phyloP scores from a whole-genome alignment of 2,329 filamentous ascomycete species.

The Phialophora chinensis region DNA sequence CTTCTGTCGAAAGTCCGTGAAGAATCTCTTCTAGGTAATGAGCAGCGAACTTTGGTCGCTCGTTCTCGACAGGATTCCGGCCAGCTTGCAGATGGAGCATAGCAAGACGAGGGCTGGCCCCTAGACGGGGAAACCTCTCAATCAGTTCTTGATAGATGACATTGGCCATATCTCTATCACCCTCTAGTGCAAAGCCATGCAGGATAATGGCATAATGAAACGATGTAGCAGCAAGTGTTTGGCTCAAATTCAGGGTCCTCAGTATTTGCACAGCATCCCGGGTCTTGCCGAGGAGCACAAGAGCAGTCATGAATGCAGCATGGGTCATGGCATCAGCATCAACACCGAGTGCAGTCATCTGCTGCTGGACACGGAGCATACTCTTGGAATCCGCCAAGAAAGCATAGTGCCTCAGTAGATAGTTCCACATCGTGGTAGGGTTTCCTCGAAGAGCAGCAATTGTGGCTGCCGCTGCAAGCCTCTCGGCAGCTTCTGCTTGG shows the following conservation, averaged over 20 bases:
- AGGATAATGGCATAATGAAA: conserved; percentile 56
- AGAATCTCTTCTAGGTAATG: conserved; percentile 48
- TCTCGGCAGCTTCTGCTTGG: conserved; percentile 61
- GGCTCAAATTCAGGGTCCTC: conserved; percentile 47
- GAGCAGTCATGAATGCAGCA: conserved; percentile 64
- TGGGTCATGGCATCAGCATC: conserved; percentile 64
- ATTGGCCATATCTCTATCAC: conserved; percentile 57
- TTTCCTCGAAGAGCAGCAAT: conserved; percentile 58
- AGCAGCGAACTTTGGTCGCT: conserved; percentile 36
- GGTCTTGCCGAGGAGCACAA: conserved; percentile 60
- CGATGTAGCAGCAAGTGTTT: conserved; percentile 48
- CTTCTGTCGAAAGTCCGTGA: conserved; percentile 46
- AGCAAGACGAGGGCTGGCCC: conserved; percentile 46
- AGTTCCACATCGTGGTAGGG: conserved; percentile 76
- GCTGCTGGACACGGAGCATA: conserved; percentile 60
- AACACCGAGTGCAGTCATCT: conserved; percentile 61
- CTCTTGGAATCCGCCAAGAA: conserved; percentile 63
- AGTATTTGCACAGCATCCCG: conserved; percentile 62
- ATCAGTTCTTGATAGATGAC: conserved; percentile 55
- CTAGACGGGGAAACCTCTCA: conserved; percentile 45
- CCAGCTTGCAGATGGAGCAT: conserved; percentile 46
- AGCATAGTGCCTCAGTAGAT: conserved; percentile 73
- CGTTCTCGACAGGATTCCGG: conserved; percentile 34
- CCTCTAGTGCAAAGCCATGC: conserved; percentile 57
- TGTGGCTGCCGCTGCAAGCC: conserved; percentile 64